These are phyloP conservation scores for Mycena venus DNA, from an alignment of 768 basidiomycete genomes.

Conservation along the genomic window DNA sequence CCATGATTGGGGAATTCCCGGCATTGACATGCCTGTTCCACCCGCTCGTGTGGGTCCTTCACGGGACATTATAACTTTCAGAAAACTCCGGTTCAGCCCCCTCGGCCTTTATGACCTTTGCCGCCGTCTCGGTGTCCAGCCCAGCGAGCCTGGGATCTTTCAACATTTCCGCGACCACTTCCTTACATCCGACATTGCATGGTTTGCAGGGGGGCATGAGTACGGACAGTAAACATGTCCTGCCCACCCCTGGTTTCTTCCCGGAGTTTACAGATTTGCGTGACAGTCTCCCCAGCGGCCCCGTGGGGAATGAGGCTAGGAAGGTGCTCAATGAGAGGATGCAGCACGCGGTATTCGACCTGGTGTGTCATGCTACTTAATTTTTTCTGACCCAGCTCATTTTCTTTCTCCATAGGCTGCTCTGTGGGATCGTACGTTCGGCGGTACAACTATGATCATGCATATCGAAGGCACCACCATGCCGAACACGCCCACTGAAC, in stretches of 20 bases:
- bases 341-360: neutral
- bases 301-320: neutral
- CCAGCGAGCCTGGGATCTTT: neutral
- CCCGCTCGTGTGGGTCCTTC: neutral
- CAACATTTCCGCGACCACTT: neutral
- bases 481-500: neutral
- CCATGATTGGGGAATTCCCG: constrained; percentile 1
- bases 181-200: neutral
- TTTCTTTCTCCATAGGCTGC: neutral
- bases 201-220: neutral
- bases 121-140: neutral
- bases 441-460: neutral
- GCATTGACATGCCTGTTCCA: neutral
- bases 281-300: neutral
- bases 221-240: neutral
- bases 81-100: neutral
- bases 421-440: constrained; percentile 5
- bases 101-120: neutral
- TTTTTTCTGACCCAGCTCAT: too few relatives aligned
- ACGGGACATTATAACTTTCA: neutral
- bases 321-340: neutral
- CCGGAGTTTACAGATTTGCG: neutral
- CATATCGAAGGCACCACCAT: neutral
- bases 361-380: neutral
- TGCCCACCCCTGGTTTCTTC: neutral